These are phyloP conservation scores for Venturia pyrina DNA, from an alignment of 2,329 filamentous ascomycete species.

Conservation along the genomic window DNA sequence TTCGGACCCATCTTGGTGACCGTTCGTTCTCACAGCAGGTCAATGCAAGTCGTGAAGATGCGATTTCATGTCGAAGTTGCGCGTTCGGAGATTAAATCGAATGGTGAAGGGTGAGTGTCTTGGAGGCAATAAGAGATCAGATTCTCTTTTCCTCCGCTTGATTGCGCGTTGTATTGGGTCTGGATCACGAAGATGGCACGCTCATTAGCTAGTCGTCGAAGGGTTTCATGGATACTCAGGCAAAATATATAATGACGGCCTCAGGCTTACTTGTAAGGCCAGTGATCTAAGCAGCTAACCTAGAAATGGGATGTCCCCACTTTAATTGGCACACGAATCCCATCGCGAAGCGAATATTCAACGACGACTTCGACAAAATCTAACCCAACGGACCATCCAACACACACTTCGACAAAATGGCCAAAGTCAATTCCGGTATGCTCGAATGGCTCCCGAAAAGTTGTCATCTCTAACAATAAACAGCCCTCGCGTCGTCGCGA, in stretches of 20 bases:
- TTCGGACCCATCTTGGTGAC: conserved; percentile 4
- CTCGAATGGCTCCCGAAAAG: neutral
- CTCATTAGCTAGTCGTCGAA: neutral
- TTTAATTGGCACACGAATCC: neutral
- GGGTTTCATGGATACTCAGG: neutral
- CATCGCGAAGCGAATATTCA: neutral
- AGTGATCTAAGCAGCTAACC: no score
- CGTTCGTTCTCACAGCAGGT: neutral
- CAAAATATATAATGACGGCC: no score
- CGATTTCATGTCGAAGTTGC: neutral
- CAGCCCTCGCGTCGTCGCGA: conserved; percentile 62
- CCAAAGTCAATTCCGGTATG: conserved; percentile 55
- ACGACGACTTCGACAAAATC: neutral
- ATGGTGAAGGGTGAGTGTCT: neutral
- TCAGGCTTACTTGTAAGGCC: no score
- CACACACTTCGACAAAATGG: conserved; percentile 47
- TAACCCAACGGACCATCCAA: neutral
- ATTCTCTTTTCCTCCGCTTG: neutral
- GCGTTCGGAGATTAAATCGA: neutral
- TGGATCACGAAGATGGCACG: neutral
- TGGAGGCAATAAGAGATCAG: neutral
- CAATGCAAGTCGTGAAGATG: neutral
- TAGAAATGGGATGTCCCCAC: neutral
- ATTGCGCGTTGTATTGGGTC: neutral
- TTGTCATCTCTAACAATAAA: neutral